Evolutionary conservation across 371 early-diverging fungal species (phyloP), one percentile per base, ranked within the genome.

Genomic region (Nematocida minor): DNA sequence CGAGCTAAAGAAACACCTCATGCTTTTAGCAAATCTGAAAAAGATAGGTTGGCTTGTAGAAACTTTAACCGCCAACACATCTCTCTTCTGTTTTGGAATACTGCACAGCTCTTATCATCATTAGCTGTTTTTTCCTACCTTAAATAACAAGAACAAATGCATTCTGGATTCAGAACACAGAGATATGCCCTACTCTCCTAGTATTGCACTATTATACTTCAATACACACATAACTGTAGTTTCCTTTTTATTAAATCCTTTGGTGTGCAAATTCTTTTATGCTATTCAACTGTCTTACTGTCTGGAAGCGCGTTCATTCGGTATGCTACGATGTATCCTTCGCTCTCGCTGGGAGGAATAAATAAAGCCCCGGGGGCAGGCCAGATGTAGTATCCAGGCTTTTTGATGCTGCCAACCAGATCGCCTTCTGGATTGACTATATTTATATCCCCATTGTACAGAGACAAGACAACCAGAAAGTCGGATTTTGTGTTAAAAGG

Each of bases 241-340:
- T 42, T 42, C 44, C 6, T 42, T 42, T 42, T 42, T 42, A 42
- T 42, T 42, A 42, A 42, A 42, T 18, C 18, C 9, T 42, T 42
- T 42, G 6, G 18, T 42, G 18, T 9, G 44, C 44, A 9, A 42
- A 42, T 42, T 42, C 44, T 42, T 42, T 18, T 42, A n/a, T n/a
- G n/a, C n/a, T n/a, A n/a, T n/a, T n/a, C n/a, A n/a, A n/a, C n/a
- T n/a, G n/a, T n/a, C n/a, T n/a, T n/a, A n/a, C n/a, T n/a, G n/a
- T n/a, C n/a, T n/a, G n/a, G n/a, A n/a, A n/a, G n/a, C n/a, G n/a
- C 36, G 18, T 69, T 49, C 27, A 69, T 22, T 2, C 69, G n/a
- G 57, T 70, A 70, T 25, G 71, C 71, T 20, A 70, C 31, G n/a
- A 70, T 46, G 42, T 62, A 70, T n/a, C 71, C 71, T 22, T 32